Evolutionary conservation across 306 rosid species (phyloP).

Genomic region (Sphenostylis stenocarpa): DNA sequence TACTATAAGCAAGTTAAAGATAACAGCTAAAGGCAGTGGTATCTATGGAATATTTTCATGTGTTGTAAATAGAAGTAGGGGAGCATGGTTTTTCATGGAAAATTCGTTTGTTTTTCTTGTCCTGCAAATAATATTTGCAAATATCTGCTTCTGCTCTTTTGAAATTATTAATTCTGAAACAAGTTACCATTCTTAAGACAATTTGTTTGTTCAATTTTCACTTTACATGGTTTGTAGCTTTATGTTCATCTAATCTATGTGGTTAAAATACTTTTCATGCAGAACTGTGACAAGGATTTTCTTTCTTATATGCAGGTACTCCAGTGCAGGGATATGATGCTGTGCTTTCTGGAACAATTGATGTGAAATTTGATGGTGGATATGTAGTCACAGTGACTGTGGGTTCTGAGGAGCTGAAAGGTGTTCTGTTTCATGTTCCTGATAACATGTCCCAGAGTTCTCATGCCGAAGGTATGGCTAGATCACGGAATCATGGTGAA

Average conservation of each 20-base stretch:
- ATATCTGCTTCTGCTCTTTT: slow-evolving; percentile 13
- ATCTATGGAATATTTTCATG: not conserved
- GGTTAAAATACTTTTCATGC: slow-evolving; percentile 4
- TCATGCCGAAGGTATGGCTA: slow-evolving; percentile 30
- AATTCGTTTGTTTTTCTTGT: not conserved
- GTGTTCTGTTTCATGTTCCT: slow-evolving; percentile 72
- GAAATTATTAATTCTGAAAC: not conserved
- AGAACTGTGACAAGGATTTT: slow-evolving; percentile 22
- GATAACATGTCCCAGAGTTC: slow-evolving; percentile 36
- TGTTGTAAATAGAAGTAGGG: not conserved
- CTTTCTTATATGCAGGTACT: slow-evolving; percentile 45
- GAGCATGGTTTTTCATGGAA: not conserved
- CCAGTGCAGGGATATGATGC: slow-evolving; percentile 47
- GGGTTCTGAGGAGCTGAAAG: slow-evolving; percentile 66
- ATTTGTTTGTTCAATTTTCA: not conserved
- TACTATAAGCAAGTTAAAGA: slow-evolving; percentile 2
- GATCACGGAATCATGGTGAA: slow-evolving; percentile 25
- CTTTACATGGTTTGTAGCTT: not conserved
- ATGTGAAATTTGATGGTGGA: slow-evolving; percentile 72
- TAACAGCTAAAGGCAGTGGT: not conserved
- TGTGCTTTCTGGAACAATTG: slow-evolving; percentile 60
- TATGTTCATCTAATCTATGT: slow-evolving; percentile 18
- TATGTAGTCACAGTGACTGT: slow-evolving; percentile 57
- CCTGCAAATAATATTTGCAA: not conserved
- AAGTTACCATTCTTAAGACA: not conserved